These are phyloP conservation scores for Leishmania aethiopica DNA, from an alignment of 208 protist genomes.

Conservation along the genomic window DNA sequence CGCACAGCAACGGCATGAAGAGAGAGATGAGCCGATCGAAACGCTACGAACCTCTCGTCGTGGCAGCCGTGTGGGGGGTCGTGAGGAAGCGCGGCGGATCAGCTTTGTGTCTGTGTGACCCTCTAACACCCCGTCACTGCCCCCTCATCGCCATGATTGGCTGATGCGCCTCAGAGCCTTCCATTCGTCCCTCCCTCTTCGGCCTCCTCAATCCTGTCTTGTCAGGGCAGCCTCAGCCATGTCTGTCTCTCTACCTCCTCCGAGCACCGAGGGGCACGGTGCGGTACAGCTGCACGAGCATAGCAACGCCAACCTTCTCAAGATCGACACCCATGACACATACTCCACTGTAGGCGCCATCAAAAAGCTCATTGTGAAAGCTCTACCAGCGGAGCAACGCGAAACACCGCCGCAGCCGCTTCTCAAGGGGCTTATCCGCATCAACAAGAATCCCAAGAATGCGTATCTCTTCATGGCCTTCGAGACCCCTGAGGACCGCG, in stretches of 20 bases:
- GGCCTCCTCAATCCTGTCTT: slow-evolving; percentile 7
- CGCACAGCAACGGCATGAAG: neutral
- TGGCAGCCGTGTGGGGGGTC: too few species aligned
- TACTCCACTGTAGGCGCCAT: slow-evolving; percentile 79
- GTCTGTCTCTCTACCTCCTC: slow-evolving; percentile 13
- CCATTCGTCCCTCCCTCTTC: neutral
- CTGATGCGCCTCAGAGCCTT: neutral
- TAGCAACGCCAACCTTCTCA: slow-evolving; percentile 88
- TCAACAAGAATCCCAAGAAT: slow-evolving; percentile 88
- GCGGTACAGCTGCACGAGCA: slow-evolving; percentile 58
- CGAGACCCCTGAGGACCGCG: slow-evolving; percentile 55
- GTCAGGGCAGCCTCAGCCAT: slow-evolving; percentile 1
- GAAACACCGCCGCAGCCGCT: slow-evolving; percentile 43
- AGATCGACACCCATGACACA: slow-evolving; percentile 86
- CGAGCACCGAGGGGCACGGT: slow-evolving; percentile 8
- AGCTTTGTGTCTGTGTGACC: neutral
- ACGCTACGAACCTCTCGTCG: neutral
- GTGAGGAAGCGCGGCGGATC: neutral
- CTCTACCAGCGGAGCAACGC: slow-evolving; percentile 34
- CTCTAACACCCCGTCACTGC: neutral
- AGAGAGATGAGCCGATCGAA: neutral
- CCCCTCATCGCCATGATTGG: neutral
- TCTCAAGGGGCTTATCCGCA: slow-evolving; percentile 74
- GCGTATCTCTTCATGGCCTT: slow-evolving; percentile 83
- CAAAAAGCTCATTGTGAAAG: slow-evolving; percentile 78